Evolutionary conservation across 2,329 filamentous ascomycete genomes (phyloP).

Genomic region (Fusarium sp.): DNA sequence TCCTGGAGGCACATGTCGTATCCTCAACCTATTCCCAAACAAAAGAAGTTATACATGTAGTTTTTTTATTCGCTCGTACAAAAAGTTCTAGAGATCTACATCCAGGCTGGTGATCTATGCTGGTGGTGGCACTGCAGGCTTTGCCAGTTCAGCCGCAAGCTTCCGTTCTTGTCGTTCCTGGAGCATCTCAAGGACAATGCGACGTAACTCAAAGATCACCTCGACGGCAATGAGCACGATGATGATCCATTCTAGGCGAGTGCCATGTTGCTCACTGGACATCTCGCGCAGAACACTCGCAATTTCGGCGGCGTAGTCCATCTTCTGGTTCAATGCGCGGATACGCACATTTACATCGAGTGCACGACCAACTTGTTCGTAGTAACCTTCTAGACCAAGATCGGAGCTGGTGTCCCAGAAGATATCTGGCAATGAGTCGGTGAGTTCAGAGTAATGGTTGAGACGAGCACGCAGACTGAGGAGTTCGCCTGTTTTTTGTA

Average conservation of each 20-base stretch:
- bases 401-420: constrained; percentile 96
- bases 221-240: constrained; percentile 94
- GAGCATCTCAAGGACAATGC: constrained; percentile 73
- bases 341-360: constrained; percentile 93
- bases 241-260: constrained; percentile 93
- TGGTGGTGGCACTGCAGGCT: not conserved
- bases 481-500: constrained; percentile 93
- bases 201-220: constrained; percentile 84
- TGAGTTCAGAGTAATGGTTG: constrained; percentile 96
- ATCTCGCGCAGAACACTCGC: constrained; percentile 88
- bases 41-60: constrained; percentile 3
- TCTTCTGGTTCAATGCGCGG: constrained; percentile 92
- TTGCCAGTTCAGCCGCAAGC: constrained; percentile 30
- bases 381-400: constrained; percentile 91
- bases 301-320: constrained; percentile 97
- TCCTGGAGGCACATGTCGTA: not conserved
- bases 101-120: not conserved
- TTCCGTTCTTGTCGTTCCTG: constrained; percentile 53
- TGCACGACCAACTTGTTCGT: constrained; percentile 89
- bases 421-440: constrained; percentile 92
- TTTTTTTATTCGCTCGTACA: constrained; percentile 22
- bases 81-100: not conserved
- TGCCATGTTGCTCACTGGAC: constrained; percentile 88
- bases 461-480: constrained; percentile 89
- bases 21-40: constrained; percentile 6